Evolutionary conservation across 176 grass and related monocot genomes (phyloP).

Genomic region (Oryza brachyantha): DNA sequence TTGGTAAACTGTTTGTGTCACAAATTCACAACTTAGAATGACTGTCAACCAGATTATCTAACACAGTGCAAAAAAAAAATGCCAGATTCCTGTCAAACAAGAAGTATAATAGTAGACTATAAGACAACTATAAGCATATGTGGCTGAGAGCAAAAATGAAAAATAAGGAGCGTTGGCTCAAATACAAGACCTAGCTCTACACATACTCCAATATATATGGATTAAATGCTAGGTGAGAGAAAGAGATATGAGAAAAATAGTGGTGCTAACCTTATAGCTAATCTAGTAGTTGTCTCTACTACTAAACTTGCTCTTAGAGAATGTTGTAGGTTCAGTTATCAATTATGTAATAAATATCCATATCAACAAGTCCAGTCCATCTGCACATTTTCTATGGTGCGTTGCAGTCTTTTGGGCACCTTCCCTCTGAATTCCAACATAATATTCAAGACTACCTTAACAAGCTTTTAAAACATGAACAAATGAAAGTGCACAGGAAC

Average conservation of each 20-base stretch:
- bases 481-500: constrained; percentile 19
- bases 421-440: too few relatives aligned
- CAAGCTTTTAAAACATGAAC: constrained; percentile 9
- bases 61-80: background rate
- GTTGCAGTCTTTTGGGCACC: background rate
- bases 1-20: too few relatives aligned
- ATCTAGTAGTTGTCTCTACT: too few relatives aligned
- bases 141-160: too few relatives aligned
- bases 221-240: too few relatives aligned
- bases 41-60: background rate
- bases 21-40: background rate
- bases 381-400: background rate
- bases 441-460: constrained; percentile 4
- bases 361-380: background rate
- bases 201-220: too few relatives aligned
- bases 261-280: too few relatives aligned
- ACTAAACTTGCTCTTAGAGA: background rate
- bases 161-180: too few relatives aligned
- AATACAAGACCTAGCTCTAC: too few relatives aligned
- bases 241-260: too few relatives aligned
- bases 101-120: background rate
- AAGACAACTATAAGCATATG: too few relatives aligned
- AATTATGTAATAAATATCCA: constrained; percentile 3
- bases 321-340: background rate
- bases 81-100: constrained; percentile 1